Conservation (phyloP, 164 flowering plant genomes). For the Aristolochia contorta region DNA sequence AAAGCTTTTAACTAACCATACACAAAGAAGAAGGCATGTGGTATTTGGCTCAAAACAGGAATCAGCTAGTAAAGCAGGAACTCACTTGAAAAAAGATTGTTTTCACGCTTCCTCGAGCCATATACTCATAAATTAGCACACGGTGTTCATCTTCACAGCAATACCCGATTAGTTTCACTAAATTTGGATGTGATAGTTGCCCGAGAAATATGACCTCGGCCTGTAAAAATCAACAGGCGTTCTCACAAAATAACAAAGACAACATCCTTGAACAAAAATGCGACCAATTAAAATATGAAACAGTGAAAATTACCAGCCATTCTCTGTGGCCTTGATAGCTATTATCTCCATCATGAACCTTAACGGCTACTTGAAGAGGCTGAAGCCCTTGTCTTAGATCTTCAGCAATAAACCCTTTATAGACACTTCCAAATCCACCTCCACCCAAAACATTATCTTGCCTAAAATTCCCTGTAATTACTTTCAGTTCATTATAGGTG, state of each 20-base stretch:
- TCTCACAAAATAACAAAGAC: neutral
- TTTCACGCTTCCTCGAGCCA: slow-evolving; percentile 85
- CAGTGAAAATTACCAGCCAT: slow-evolving; percentile 73
- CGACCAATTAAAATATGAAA: neutral
- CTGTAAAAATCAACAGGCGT: slow-evolving; percentile 17
- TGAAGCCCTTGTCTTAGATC: slow-evolving; percentile 49
- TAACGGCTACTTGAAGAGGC: slow-evolving; percentile 73
- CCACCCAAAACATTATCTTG: slow-evolving; percentile 73
- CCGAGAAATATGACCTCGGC: slow-evolving; percentile 95
- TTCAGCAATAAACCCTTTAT: slow-evolving; percentile 63
- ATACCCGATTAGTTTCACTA: slow-evolving; percentile 84
- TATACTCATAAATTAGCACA: slow-evolving; percentile 81
- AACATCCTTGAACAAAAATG: neutral
- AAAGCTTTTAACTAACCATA: too few species aligned
- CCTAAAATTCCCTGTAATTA: slow-evolving; percentile 70
- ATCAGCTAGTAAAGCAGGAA: neutral
- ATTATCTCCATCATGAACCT: slow-evolving; percentile 94
- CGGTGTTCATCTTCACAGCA: slow-evolving; percentile 93
- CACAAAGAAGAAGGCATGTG: too few species aligned
- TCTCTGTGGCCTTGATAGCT: slow-evolving; percentile 94
- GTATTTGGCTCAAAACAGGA: neutral
- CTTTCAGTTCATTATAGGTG: slow-evolving; percentile 54
- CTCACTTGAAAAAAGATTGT: slow-evolving; percentile 77
- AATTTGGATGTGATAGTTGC: slow-evolving; percentile 93
- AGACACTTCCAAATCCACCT: slow-evolving; percentile 95